A percentile compares a stretch with the other conserved stretches of the same genome.
phyloP scores from a whole-genome alignment of 805 yeast species.

The Candida verbasci region DNA sequence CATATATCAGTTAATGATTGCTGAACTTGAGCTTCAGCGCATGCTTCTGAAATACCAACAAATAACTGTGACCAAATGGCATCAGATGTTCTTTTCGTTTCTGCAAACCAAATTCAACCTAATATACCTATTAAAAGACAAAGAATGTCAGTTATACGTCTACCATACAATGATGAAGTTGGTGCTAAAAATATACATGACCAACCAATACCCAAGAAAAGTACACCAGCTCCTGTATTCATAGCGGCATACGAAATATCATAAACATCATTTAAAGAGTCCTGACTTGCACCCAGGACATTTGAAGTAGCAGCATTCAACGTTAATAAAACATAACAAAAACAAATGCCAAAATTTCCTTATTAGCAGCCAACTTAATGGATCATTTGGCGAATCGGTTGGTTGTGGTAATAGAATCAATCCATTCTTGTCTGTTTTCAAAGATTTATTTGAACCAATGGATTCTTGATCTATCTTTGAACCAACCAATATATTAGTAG shows the following conservation, averaged over 20 bases:
- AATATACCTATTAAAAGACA: slow-evolving; percentile 35
- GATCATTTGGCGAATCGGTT: slow-evolving; percentile 45
- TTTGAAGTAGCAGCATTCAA: slow-evolving; percentile 49
- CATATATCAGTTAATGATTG: slow-evolving; percentile 33
- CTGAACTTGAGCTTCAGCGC: slow-evolving; percentile 43
- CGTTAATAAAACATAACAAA: slow-evolving; percentile 36
- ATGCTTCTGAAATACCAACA: slow-evolving; percentile 36
- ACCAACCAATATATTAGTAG: slow-evolving; percentile 36
- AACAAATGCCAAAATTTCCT: slow-evolving; percentile 37
- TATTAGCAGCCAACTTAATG: slow-evolving; percentile 37
- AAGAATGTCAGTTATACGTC: slow-evolving; percentile 39
- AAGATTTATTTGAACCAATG: slow-evolving; percentile 2
- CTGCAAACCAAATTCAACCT: slow-evolving; percentile 45
- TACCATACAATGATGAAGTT: slow-evolving; percentile 38
- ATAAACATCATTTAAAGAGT: slow-evolving; percentile 37
- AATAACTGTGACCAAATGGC: slow-evolving; percentile 45
- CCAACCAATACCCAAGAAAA: slow-evolving; percentile 41
- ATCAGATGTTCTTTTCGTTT: slow-evolving; percentile 30
- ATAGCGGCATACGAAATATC: slow-evolving; percentile 44
- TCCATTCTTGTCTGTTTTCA: slow-evolving; percentile 18
- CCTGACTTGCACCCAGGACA: slow-evolving; percentile 46
- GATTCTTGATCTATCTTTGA: slow-evolving; percentile 5
- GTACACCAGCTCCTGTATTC: slow-evolving; percentile 48
- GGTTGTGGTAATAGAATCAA: slow-evolving; percentile 47
- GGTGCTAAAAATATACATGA: slow-evolving; percentile 45